Evolutionary conservation across 192 early-diverging fungal genomes (phyloP).

Genomic region (Backusella circina): DNA sequence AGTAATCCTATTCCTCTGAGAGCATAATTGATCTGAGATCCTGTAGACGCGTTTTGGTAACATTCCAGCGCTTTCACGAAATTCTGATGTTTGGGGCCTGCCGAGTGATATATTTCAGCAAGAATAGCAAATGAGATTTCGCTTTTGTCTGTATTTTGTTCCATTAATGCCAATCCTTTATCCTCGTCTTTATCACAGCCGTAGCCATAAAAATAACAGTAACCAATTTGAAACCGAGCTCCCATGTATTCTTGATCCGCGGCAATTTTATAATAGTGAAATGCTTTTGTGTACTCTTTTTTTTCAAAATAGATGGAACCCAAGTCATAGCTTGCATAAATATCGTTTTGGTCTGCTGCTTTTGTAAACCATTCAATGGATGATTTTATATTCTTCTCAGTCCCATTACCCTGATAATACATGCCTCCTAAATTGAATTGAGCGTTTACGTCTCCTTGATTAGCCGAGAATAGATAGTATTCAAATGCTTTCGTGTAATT

Average conservation of each 20-base stretch:
- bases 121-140: too few species aligned
- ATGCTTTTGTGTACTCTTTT: neutral
- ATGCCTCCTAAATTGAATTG: constrained; percentile 52
- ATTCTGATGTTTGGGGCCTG: too few species aligned
- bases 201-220: neutral
- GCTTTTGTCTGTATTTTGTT: too few species aligned
- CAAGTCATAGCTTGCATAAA: neutral
- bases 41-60: too few species aligned
- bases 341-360: neutral
- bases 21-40: too few species aligned
- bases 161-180: too few species aligned
- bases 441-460: constrained; percentile 46
- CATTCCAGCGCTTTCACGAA: too few species aligned
- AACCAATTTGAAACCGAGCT: neutral
- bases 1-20: too few species aligned
- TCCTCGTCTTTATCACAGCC: too few species aligned
- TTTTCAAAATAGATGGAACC: neutral
- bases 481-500: constrained; percentile 42
- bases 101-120: too few species aligned
- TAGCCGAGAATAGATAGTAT: constrained; percentile 43
- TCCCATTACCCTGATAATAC: constrained; percentile 53
- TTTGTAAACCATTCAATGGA: constrained; percentile 50
- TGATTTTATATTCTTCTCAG: constrained; percentile 37
- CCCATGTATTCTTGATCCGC: neutral
- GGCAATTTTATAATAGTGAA: neutral